Evolutionary conservation across 768 basidiomycete genomes (phyloP), one percentile per base, ranked within the genome.

Genomic region (Kwoniella bestiolae): DNA sequence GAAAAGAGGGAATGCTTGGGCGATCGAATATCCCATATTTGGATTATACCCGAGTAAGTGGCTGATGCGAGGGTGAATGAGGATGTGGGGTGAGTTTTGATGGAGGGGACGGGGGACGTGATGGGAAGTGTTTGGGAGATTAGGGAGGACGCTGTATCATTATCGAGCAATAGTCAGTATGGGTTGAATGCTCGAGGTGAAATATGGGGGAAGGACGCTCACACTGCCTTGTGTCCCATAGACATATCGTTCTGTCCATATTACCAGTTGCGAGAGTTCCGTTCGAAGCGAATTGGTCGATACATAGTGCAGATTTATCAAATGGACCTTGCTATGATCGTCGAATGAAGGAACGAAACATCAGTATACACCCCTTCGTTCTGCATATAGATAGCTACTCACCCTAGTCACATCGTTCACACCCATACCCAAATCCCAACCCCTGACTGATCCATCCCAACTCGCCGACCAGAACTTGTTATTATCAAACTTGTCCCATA

Each of bases 401-500:
- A 83, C 82, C 75, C 82, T 82, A 29, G 78, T 65, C 1, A 79
- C 72, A 8, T 67, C 71, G 51, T 78, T 74, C 12, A 68, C 68
- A 18, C 90, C 92, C 41, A 83, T 85, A 70, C 91, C 90, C 3
- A 89, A 83, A 74, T 96, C 92, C 95, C 95, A 99, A 2, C 85
- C 83, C 25, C 92, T 85, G 5, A 97, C 87, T 0, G 92, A 92
- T 29, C 94, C 95, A 81, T 96, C 94, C 76, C 92, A 91, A 0
- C 91, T 91, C 74, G 67, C 88, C 87, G 29, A 88, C 93, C 61
- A 81, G 66, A 56, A 75, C 57, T 44, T 56, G 63, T 75, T 67
- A 23, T 46, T 44, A 65, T 81, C 84, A 41, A 70, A 70, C 3
- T 77, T 75, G 11, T 81, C 80, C 82, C 91, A 94, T 0, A 86